Evolutionary conservation across 805 yeast species (phyloP), one percentile per base, ranked within the genome.

Genomic region (Lipomyces chichibuensis): DNA sequence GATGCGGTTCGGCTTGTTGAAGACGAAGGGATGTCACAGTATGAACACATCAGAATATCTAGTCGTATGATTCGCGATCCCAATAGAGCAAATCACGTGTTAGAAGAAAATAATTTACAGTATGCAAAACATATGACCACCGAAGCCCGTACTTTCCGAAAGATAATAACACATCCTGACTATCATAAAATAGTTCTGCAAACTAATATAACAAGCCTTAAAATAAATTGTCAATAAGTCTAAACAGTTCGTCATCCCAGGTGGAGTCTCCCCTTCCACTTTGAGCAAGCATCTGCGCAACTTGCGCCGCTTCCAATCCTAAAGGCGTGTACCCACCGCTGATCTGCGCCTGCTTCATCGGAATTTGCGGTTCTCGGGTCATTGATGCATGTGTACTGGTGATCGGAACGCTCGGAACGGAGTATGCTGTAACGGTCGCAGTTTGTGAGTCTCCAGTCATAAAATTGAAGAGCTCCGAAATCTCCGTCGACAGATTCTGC

Each of bases 201-300:
- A 51, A 20, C 23, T 51, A 54, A 54, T 54, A 37, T 29, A 37
- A 17, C 20, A 37, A 37, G 43, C n/a, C 9, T 35, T 56, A 62
- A 56, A 62, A 62, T 54, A 62, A 53, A 32, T 62, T 55, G n/a
- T 62, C 64, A 20, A 62, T 55, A 37, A 53, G 59, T 56, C 33
- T 39, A 56, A 62, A 62, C 35, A 62, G 46, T 46, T 55, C 64
- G 23, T 56, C 64, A 56, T 62, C 64, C 43, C 57, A 59, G 4
- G 27, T 37, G 9, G 52, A 49, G 4, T 49, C 55, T 23, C 29
- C 55, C 33, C 17, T 49, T 9, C 20, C 49, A 17, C 54, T 23
- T 2, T 27, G 27, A 20, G 57, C 52, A 4, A 59, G 46, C 43
- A 59, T 59, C 39, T 59, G 62, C 33, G 62, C 62, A 11, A 51